Evolutionary conservation across 805 yeast species (phyloP), one percentile per base, ranked within the genome.

Genomic region (Candida loeiensis): DNA sequence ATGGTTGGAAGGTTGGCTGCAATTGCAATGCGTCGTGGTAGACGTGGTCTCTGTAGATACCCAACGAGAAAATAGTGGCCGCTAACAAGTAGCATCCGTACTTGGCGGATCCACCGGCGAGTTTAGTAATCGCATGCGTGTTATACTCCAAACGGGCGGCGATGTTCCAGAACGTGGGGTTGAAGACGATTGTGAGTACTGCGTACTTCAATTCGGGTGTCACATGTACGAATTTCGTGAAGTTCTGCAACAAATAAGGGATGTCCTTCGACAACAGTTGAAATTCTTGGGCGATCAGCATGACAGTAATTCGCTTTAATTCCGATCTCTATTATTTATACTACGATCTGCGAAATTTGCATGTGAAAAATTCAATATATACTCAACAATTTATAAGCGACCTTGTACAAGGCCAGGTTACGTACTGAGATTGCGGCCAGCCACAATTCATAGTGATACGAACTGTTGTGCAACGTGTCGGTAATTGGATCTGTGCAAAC

Each of bases 131-230:
- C 39, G 84, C 53, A 49, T 85, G 84, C 12, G 86, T 79, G 44
- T 78, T 77, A 71, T 87, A 87, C 59, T 93, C 98, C 19, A 77
- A 54, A 51, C 98, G 76, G 4, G 99, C 99, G 16, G 78, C 95
- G 43, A 84, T 74, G 61, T 93, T 93, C 99, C 99, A 93, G 59
- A 90, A 91, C 22, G 85, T 76, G 13, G 99, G 99, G 60, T 93
- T 93, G 76, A 93, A 90, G 12, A 82, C 80, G 51, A 93, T 85
- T 21, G 85, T 76, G 6, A 71, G 74, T 20, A 86, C 58, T 4
- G 91, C 77, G 43, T 38, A 60, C 25, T 46, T 37, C 39, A 63
- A 46, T 39, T 51, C 46, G 20, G 47, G 34, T 28, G 55, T 49
- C 30, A 54, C 40, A 19, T 46, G 49, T 15, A 63, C 46, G 44